These are phyloP conservation scores for Tylopilus balloui DNA, from an alignment of 768 basidiomycete genomes.

Conservation along the genomic window DNA sequence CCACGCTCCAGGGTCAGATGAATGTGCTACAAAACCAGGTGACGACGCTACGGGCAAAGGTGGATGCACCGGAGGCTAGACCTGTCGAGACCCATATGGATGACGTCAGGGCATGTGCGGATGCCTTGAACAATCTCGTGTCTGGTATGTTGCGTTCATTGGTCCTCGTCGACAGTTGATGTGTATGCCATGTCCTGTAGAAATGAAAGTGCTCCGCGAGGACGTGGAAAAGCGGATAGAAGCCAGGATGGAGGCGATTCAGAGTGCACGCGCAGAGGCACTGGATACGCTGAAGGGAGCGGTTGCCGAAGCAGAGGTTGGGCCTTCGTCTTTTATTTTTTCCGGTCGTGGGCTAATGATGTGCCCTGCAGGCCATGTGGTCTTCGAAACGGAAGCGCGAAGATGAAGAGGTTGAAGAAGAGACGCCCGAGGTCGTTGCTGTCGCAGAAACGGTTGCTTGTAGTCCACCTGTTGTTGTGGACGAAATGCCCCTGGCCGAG, in stretches of 20 bases:
- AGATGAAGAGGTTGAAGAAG: conserved; percentile 35
- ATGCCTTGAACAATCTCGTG: conserved; percentile 37
- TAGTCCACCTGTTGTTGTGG: background rate
- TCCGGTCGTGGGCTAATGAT: conserved; percentile 24
- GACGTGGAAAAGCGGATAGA: conserved; percentile 43
- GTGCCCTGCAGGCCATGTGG: conserved; percentile 23
- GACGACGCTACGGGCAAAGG: conserved; percentile 16
- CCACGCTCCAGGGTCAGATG: conserved; percentile 26
- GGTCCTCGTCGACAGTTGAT: background rate
- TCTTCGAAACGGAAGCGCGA: conserved; percentile 63
- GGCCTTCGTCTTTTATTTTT: conserved; percentile 9
- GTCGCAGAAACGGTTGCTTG: background rate
- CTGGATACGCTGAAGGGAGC: conserved; percentile 34
- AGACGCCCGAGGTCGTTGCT: background rate
- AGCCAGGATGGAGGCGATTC: conserved; percentile 42
- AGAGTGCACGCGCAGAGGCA: conserved; percentile 38
- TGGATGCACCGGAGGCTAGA: conserved; percentile 16
- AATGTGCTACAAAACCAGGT: conserved; percentile 16
- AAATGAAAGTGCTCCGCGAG: conserved; percentile 43
- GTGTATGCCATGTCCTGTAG: conserved; percentile 22
- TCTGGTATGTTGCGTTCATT: conserved; percentile 34
- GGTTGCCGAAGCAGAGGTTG: conserved; percentile 32
- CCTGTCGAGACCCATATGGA: conserved; percentile 9
- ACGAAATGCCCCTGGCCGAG: background rate
- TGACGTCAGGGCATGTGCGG: conserved; percentile 31